A percentile compares a stretch with the other conserved stretches of the same genome.
phyloP scores from a whole-genome alignment of 2,329 filamentous ascomycete species.

The Botryotinia globosa region DNA sequence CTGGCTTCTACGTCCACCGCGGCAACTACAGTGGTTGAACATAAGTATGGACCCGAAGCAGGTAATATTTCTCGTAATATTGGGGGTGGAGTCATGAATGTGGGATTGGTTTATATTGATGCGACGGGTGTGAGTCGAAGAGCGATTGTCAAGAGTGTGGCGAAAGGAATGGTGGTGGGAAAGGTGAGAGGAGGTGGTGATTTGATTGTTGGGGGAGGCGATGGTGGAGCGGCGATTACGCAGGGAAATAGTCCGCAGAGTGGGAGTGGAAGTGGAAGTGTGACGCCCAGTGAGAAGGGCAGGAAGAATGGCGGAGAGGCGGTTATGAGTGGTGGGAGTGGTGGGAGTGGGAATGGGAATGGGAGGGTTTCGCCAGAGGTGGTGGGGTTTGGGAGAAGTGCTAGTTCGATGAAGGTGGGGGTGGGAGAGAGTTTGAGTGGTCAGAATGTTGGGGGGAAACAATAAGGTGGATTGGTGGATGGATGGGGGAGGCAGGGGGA shows the following conservation, averaged over 20 bases:
- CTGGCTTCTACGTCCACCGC: slow-evolving; percentile 71
- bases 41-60: slow-evolving; percentile 84
- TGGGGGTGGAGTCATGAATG: slow-evolving; percentile 88
- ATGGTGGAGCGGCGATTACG: slow-evolving; percentile 30
- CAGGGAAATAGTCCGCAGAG: neutral
- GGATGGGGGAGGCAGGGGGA: neutral
- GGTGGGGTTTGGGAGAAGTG: slow-evolving; percentile 30
- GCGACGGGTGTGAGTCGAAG: slow-evolving; percentile 86
- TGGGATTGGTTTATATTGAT: slow-evolving; percentile 95
- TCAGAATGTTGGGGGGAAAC: slow-evolving; percentile 23
- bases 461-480: neutral
- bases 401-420: slow-evolving; percentile 25
- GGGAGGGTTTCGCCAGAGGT: slow-evolving; percentile 24
- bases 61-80: slow-evolving; percentile 72
- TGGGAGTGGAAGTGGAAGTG: slow-evolving; percentile 29
- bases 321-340: slow-evolving; percentile 26
- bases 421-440: slow-evolving; percentile 31
- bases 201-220: slow-evolving; percentile 66
- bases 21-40: slow-evolving; percentile 83
- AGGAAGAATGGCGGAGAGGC: slow-evolving; percentile 26
- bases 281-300: slow-evolving; percentile 23
- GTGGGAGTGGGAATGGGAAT: slow-evolving; percentile 20
- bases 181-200: slow-evolving; percentile 71
- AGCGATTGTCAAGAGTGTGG: slow-evolving; percentile 90
- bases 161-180: slow-evolving; percentile 92